A percentile compares a stretch with the other conserved stretches of the same genome.
These are phyloP conservation scores for Globisporangium cylindrosporum DNA, from an alignment of 352 stramenopile genomes.

Conservation along the genomic window DNA sequence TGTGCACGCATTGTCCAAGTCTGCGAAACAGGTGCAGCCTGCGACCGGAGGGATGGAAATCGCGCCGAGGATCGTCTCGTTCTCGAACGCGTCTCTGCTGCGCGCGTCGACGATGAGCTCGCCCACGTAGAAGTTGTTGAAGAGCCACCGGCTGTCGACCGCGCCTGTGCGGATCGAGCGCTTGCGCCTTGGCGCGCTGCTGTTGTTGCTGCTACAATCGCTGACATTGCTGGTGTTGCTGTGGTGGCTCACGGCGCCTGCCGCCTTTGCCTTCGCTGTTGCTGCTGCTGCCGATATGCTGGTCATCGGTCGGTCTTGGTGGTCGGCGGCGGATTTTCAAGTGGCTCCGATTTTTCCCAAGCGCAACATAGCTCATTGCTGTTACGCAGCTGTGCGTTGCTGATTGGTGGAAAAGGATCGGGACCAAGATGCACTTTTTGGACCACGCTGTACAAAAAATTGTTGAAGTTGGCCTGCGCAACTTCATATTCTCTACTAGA, in stretches of 20 bases:
- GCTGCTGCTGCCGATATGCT: neutral
- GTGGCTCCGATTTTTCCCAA: neutral
- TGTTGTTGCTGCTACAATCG: neutral
- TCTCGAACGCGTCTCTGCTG: slow-evolving; percentile 22
- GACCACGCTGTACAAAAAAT: neutral
- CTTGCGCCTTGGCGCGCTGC: slow-evolving; percentile 15
- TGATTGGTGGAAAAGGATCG: slow-evolving; percentile 4
- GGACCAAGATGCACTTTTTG: neutral
- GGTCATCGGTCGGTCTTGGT: slow-evolving; percentile 1
- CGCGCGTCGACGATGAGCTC: slow-evolving; percentile 63
- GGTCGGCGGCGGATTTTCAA: neutral
- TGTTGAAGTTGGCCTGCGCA: neutral
- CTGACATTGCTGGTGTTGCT: slow-evolving; percentile 4
- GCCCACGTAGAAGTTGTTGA: slow-evolving; percentile 70
- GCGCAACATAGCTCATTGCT: neutral
- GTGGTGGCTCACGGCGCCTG: neutral
- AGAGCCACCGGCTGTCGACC: slow-evolving; percentile 65
- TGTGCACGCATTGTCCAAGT: slow-evolving; percentile 19
- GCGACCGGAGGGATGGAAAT: slow-evolving; percentile 44
- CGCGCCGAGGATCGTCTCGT: slow-evolving; percentile 44
- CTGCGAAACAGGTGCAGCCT: slow-evolving; percentile 16
- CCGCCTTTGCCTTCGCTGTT: neutral
- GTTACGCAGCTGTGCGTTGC: slow-evolving; percentile 2
- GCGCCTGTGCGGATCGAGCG: slow-evolving; percentile 19
- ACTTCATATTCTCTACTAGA: neutral